Evolutionary conservation across 352 stramenopile species (phyloP), one percentile per base, ranked within the genome.

Genomic region (Pythium dissimile): DNA sequence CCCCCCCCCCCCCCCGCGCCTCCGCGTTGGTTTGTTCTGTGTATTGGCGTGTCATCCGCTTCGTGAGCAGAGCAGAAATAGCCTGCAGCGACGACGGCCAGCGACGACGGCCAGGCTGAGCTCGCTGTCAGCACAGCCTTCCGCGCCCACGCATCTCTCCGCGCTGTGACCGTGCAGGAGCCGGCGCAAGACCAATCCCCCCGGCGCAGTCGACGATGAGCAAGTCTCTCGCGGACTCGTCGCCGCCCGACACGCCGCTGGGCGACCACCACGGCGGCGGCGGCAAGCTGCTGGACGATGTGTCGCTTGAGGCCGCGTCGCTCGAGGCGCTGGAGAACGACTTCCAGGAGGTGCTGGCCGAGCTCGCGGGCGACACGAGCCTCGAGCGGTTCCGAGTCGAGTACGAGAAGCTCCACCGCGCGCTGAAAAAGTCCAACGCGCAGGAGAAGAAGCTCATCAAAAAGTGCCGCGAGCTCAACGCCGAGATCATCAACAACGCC

Each of bases 401-500:
- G 70, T 98, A 98, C 64, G 94, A 98, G 64, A 98, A 98, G 70
- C 76, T 98, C 12, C 89, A 98, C 59, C 86, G 91, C 31, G 90
- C 92, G 18, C 79, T 98, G 30, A 96, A 95, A 38, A 97, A 97
- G 59, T 96, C 86, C 8, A 95, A 97, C 52, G 84, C 82, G 1
- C 95, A 98, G 65, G 94, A 98, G 77, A 97, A 98, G 67, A 94
- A 96, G 49, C 75, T 98, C 24, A 94, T 98, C 45, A 97, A 97
- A 61, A 98, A 98, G 62, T 97, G 92, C 59, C 82, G 88, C 20
- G 94, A 98, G 59, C 66, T 98, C 15, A 98, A 98, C 64, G 86
- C 84, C 15, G 93, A 98, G 72, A 98, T 98, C 54, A 92, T 98
- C 49, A 98, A 97, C 74, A 98, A 98, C 66, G 92, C 91, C 21